Evolutionary conservation across 371 early-diverging fungal genomes (phyloP), one percentile per base, ranked within the genome.

Genomic region (Thermomucor indicae-seudaticae): DNA sequence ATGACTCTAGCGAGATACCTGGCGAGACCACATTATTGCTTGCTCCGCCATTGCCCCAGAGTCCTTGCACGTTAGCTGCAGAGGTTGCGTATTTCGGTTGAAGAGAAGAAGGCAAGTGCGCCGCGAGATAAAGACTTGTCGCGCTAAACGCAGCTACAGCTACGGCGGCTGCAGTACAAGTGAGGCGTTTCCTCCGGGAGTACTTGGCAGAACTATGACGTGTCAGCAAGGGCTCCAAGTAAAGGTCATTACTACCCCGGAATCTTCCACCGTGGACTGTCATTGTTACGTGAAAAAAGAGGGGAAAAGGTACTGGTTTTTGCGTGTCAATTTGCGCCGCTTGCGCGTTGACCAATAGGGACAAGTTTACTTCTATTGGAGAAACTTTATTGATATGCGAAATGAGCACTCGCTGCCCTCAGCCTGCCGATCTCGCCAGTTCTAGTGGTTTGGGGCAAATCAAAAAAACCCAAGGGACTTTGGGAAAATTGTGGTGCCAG

Each of bases 1-100:
- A 80, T 12, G 76, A 70, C 0, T 17, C 29, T 0, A 45, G 31
- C 0, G 83, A 82, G 24, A 82, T 78, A 20, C 80, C 80, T 17
- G 76, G 70, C 1, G 61, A 35, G 10, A 73, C 45, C 1, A 70
- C 65, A 4, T 51, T 41, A 12, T 42, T n/a, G 4, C 30, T 8
- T 3, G 20, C n/a, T 3, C 29, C 42, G 24, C 40, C 39, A 11
- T 35, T 37, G 19, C 35, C 45, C 68, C 64, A 68, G 0, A 68
- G 7, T 2, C 48, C 51, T 27, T 58, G 56, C 1, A 39, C 32
- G n/a, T 34, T 17, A 5, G 10, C 28, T 8, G 27, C 29, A 2
- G 20, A 32, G 1, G 40, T 49, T 5, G 30, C 30, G 25, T 31
- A 39, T 17, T 29, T 24, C 6, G 23, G 28, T 19, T 37, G 27